phyloP scores from a whole-genome alignment of 768 basidiomycete species.

The Rickenella mellea region DNA sequence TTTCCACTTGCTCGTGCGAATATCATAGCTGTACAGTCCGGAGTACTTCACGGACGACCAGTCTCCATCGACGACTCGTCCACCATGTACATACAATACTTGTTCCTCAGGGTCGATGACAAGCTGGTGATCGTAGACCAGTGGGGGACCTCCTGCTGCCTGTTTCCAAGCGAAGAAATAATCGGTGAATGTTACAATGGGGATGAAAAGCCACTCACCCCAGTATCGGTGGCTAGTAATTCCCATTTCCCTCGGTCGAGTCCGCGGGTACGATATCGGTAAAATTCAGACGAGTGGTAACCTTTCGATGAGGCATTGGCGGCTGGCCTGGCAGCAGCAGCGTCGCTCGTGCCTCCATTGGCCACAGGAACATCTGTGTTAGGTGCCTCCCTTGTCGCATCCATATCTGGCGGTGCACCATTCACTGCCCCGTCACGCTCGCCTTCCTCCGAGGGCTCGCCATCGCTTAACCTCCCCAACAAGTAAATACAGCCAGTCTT shows the following conservation, averaged over 20 bases:
- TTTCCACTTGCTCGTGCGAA: constrained; percentile 58
- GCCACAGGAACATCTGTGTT: constrained; percentile 1
- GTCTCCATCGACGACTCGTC: constrained; percentile 59
- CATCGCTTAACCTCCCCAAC: constrained; percentile 58
- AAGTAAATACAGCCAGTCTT: constrained; percentile 63
- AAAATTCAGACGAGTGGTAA: constrained; percentile 58
- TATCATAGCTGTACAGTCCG: constrained; percentile 65
- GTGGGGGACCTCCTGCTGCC: constrained; percentile 59
- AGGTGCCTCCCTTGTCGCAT: constrained; percentile 2
- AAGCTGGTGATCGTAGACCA: constrained; percentile 79
- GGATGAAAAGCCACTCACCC: constrained; percentile 30
- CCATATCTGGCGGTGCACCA: neutral
- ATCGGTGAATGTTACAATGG: neutral
- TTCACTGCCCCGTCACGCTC: neutral
- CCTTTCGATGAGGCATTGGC: neutral
- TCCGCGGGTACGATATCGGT: constrained; percentile 62
- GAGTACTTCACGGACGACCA: constrained; percentile 54
- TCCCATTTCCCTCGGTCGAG: constrained; percentile 63
- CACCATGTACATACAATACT: constrained; percentile 69
- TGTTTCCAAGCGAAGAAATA: constrained; percentile 14
- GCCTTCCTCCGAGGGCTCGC: constrained; percentile 29
- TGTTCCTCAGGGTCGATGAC: constrained; percentile 63
- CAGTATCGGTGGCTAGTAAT: constrained; percentile 54
- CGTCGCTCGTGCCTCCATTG: constrained; percentile 1
- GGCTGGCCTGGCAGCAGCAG: constrained; percentile 10